A percentile compares a stretch with the other conserved stretches of the same genome.
These are phyloP conservation scores for Aspergillus sp. DNA, from an alignment of 2,329 filamentous ascomycete species.

Conservation along the genomic window DNA sequence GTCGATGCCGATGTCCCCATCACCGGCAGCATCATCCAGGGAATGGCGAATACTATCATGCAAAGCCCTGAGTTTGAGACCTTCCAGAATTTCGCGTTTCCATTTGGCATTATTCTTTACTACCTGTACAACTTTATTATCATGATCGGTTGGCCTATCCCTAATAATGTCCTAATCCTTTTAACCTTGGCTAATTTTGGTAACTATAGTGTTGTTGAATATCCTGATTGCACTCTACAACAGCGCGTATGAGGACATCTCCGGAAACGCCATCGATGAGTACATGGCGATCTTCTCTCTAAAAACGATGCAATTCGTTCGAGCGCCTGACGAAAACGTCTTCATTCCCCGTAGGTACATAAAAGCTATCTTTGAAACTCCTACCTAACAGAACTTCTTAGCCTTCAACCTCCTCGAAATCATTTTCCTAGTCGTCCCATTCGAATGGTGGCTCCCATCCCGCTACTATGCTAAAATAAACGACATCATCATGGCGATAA, in stretches of 20 bases:
- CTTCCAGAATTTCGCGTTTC: conserved; percentile 84
- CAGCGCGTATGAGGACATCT: conserved; percentile 90
- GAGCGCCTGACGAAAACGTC: conserved; percentile 94
- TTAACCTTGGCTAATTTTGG: conserved; percentile 4
- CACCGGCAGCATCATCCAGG: conserved; percentile 39
- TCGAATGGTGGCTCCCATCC: conserved; percentile 93
- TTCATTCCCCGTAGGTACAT: conserved; percentile 65
- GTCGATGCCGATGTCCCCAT: conserved; percentile 59
- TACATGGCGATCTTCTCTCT: conserved; percentile 88
- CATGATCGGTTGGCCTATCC: conserved; percentile 55
- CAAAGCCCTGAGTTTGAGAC: conserved; percentile 81
- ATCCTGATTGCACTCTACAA: conserved; percentile 97
- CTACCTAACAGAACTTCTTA: conserved; percentile 8
- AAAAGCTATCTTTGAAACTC: not conserved
- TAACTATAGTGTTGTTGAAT: conserved; percentile 67
- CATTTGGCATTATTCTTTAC: conserved; percentile 90
- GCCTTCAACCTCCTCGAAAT: conserved; percentile 90
- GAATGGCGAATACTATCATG: conserved; percentile 80
- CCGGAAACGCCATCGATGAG: conserved; percentile 85
- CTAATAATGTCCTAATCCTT: too few species aligned
- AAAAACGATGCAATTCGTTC: conserved; percentile 94
- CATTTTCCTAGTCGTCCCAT: conserved; percentile 64
- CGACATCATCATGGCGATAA: conserved; percentile 73
- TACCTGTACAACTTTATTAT: conserved; percentile 97
- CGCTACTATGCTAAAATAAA: conserved; percentile 70